Evolutionary conservation across 2,329 filamentous ascomycete genomes (phyloP).

Genomic region (Microsporum audouinii): DNA sequence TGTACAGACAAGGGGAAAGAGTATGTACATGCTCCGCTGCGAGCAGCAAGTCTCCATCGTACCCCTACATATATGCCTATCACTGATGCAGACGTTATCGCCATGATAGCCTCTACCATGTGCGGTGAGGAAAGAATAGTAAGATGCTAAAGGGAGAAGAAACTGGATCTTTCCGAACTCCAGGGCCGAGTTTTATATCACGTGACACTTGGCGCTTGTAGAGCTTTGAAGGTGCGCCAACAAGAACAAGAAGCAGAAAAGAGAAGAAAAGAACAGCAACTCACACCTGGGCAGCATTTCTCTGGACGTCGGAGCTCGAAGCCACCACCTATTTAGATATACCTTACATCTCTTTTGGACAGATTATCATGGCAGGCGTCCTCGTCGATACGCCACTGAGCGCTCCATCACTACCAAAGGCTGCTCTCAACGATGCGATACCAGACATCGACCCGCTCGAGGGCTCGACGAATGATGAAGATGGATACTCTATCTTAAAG

Average conservation of each 20-base stretch:
- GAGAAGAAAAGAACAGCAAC: not conserved
- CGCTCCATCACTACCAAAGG: slow-evolving; percentile 62
- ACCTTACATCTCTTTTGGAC: not conserved
- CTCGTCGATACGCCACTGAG: slow-evolving; percentile 61
- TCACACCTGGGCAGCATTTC: not conserved
- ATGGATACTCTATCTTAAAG: slow-evolving; percentile 93
- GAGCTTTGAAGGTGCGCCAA: not conserved
- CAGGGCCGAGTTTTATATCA: not conserved
- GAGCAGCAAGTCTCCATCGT: too few relatives aligned
- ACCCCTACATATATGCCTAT: too few relatives aligned
- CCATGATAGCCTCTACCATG: too few relatives aligned
- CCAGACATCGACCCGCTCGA: slow-evolving; percentile 85
- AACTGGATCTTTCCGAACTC: too few relatives aligned
- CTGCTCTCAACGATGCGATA: slow-evolving; percentile 62
- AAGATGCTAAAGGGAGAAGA: not conserved
- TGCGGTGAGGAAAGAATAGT: too few relatives aligned
- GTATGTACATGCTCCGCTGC: too few relatives aligned
- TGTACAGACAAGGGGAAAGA: too few relatives aligned
- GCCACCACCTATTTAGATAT: not conserved
- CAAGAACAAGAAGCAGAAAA: not conserved
- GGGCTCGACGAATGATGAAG: slow-evolving; percentile 67
- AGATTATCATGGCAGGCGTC: slow-evolving; percentile 64
- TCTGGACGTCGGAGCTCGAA: not conserved
- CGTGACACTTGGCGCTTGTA: not conserved
- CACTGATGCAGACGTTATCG: too few relatives aligned